Conservation (phyloP, 331 rosid genomes). For the Quercus lobata region DNA sequence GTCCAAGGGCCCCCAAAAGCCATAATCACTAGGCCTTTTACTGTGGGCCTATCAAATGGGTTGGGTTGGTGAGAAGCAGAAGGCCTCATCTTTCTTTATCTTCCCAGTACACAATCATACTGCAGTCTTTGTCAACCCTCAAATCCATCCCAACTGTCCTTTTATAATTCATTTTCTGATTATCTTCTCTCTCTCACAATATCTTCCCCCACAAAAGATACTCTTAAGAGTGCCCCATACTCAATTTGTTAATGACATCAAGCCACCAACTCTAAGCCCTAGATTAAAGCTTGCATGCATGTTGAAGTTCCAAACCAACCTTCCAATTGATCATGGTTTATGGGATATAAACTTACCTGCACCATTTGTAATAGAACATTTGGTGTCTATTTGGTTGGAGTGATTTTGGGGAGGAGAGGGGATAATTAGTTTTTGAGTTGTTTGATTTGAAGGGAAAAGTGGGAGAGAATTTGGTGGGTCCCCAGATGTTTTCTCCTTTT, state of each 20-base stretch:
- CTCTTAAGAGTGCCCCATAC: neutral
- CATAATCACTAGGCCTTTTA: slow-evolving; percentile 41
- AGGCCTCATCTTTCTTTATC: slow-evolving; percentile 35
- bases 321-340: neutral
- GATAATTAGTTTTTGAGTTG: too few species aligned
- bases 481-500: too few species aligned
- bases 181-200: slow-evolving; percentile 4
- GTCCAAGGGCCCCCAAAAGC: slow-evolving; percentile 33
- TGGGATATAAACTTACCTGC: neutral
- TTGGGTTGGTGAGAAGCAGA: slow-evolving; percentile 82
- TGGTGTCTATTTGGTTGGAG: neutral
- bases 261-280: neutral
- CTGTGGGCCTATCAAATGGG: slow-evolving; percentile 49
- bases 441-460: too few species aligned
- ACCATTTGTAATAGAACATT: neutral
- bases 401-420: too few species aligned
- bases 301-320: too few species aligned
- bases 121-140: slow-evolving; percentile 28
- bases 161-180: neutral
- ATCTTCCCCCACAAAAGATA: neutral
- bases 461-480: too few species aligned
- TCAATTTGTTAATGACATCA: neutral
- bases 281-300: neutral
- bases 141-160: slow-evolving; percentile 29
- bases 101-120: slow-evolving; percentile 48